A percentile compares a stretch with the other conserved stretches of the same genome.
Evolutionary conservation across 192 early-diverging fungal species (phyloP).

Genomic region (Backusella luteola): DNA sequence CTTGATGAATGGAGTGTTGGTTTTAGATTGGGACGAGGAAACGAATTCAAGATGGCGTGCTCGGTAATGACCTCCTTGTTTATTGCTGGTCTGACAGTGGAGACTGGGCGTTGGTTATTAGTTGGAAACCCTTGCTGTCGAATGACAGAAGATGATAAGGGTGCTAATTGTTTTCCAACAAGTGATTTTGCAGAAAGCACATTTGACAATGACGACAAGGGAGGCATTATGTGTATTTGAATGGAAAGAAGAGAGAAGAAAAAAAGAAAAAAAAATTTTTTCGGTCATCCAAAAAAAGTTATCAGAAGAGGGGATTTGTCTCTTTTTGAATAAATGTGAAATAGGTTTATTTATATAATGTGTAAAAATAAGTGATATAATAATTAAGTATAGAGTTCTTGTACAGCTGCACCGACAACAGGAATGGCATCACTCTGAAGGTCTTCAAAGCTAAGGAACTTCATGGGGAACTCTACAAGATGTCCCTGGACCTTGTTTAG

Average conservation of each 20-base stretch:
- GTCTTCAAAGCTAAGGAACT: constrained; percentile 45
- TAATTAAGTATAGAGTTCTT: constrained; percentile 31
- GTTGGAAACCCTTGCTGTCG: neutral
- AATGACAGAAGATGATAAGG: constrained; percentile 4
- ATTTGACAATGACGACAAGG: neutral
- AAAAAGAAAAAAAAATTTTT: neutral
- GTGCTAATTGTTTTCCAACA: neutral
- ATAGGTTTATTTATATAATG: neutral
- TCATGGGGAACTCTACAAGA: constrained; percentile 49
- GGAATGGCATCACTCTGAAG: constrained; percentile 35
- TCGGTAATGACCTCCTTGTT: constrained; percentile 30
- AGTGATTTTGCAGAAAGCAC: neutral
- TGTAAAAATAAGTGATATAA: neutral
- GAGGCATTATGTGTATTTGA: neutral
- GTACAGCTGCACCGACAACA: constrained; percentile 16
- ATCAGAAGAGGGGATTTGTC: neutral
- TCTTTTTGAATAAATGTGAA: too few species aligned
- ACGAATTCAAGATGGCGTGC: constrained; percentile 18
- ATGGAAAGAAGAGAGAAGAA: neutral
- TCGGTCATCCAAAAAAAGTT: neutral
- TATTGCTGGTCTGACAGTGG: neutral
- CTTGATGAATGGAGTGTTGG: constrained; percentile 33
- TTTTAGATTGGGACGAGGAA: constrained; percentile 37
- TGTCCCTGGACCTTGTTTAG: constrained; percentile 46
- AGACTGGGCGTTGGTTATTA: neutral